Conservation (phyloP, 176 grass and related monocot genomes). For the Musa schizocarpa region DNA sequence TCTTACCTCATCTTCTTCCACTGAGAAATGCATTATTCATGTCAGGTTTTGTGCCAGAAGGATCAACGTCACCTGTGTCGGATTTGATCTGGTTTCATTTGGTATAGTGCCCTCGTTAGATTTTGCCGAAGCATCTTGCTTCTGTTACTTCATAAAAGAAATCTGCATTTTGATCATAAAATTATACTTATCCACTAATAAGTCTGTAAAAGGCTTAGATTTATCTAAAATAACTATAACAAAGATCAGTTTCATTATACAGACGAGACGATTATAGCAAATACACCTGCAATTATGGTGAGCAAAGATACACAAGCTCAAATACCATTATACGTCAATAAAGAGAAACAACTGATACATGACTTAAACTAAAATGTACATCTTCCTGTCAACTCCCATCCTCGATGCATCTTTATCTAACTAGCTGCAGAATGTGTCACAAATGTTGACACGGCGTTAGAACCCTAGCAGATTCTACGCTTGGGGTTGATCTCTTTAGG, state of each 20-base stretch:
- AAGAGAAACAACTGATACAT: not conserved
- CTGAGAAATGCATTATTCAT: conserved; percentile 34
- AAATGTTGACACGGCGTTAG: too few species aligned
- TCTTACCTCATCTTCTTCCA: conserved; percentile 49
- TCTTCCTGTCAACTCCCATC: too few species aligned
- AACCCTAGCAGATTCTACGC: too few species aligned
- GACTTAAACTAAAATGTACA: too few species aligned
- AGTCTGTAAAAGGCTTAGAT: not conserved
- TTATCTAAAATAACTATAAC: not conserved
- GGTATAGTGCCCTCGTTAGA: conserved; percentile 42
- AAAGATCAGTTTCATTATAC: too few species aligned
- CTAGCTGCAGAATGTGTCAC: too few species aligned
- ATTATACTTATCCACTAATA: not conserved
- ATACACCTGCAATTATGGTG: not conserved
- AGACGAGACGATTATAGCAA: too few species aligned
- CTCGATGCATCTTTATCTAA: too few species aligned
- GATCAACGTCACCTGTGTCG: conserved; percentile 23
- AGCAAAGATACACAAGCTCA: not conserved
- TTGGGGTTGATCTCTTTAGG: too few species aligned
- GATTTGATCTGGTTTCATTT: conserved; percentile 38
- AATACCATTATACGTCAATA: not conserved
- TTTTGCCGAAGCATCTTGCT: conserved; percentile 44
- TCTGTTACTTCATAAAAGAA: conserved; percentile 41
- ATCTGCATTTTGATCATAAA: conserved; percentile 29
- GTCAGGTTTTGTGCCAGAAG: conserved; percentile 41